Conservation (phyloP, 2,329 filamentous ascomycete species). For the Alternaria rosae region DNA sequence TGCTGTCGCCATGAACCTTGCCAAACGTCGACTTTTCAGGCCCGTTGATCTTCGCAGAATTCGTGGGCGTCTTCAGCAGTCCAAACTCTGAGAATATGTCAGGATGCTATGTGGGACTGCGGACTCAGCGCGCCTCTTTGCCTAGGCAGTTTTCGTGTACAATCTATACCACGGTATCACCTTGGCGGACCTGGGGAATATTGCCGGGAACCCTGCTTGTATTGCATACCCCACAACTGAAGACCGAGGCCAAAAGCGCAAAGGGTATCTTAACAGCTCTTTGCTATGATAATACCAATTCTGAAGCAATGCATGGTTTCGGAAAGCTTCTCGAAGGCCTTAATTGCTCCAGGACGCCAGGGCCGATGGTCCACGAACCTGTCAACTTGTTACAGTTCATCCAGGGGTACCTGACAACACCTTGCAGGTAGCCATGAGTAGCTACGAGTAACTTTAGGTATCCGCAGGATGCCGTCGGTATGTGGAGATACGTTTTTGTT, state of each 20-base stretch:
- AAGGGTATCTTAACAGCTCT: slow-evolving; percentile 28
- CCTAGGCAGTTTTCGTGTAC: not conserved
- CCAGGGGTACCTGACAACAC: slow-evolving; percentile 19
- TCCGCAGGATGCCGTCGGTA: slow-evolving; percentile 2
- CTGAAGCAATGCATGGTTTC: slow-evolving; percentile 22
- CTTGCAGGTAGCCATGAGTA: not conserved
- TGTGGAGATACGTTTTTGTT: slow-evolving; percentile 26
- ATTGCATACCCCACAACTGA: slow-evolving; percentile 26
- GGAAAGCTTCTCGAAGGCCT: slow-evolving; percentile 40
- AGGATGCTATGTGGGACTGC: not conserved
- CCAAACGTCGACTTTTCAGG: not conserved
- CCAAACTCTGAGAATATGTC: not conserved
- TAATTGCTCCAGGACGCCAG: slow-evolving; percentile 27
- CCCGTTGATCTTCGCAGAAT: not conserved
- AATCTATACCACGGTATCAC: not conserved
- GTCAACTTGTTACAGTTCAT: slow-evolving; percentile 24
- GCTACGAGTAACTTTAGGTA: slow-evolving; percentile 1
- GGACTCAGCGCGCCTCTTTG: not conserved
- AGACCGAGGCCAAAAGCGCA: slow-evolving; percentile 20
- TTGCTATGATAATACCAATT: slow-evolving; percentile 17
- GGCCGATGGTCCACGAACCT: slow-evolving; percentile 39
- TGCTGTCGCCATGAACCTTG: not conserved
- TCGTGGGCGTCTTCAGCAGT: not conserved
- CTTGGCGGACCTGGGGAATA: slow-evolving; percentile 10
- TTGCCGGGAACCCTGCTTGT: slow-evolving; percentile 24